A percentile compares a stretch with the other conserved stretches of the same genome.
Evolutionary conservation across 1,284 basidiomycete species (phyloP).

Genomic region (Wolfiporia cocos): DNA sequence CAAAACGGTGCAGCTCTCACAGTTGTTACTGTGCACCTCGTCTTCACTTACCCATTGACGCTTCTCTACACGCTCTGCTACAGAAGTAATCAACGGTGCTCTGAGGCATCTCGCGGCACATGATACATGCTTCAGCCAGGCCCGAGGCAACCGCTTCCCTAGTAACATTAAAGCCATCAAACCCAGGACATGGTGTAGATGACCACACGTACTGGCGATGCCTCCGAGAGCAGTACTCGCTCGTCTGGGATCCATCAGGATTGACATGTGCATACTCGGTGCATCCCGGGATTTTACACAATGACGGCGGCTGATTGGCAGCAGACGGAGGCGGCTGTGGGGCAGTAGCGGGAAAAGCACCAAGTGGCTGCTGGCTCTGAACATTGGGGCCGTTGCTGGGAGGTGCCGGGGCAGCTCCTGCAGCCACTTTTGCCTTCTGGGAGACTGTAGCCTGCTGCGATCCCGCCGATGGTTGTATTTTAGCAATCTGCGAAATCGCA

Average conservation of each 20-base stretch:
- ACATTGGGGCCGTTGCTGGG: neutral
- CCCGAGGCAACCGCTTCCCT: conserved; percentile 45
- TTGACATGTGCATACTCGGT: conserved; percentile 43
- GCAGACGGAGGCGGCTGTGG: neutral
- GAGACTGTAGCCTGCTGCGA: too few relatives aligned
- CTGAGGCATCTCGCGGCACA: conserved; percentile 47
- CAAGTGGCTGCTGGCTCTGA: neutral
- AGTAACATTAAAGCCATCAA: neutral
- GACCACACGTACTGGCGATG: conserved; percentile 41
- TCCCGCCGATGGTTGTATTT: too few relatives aligned
- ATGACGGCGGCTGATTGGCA: conserved; percentile 13
- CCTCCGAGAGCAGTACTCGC: conserved; percentile 44
- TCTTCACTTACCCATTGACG: conserved; percentile 35
- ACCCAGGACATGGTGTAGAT: neutral
- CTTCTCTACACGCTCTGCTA: conserved; percentile 40
- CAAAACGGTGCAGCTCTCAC: too few relatives aligned
- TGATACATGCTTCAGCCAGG: conserved; percentile 41
- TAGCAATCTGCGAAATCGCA: too few relatives aligned
- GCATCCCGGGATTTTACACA: conserved; percentile 45
- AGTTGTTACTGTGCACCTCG: neutral
- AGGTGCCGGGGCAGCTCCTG: neutral
- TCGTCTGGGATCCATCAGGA: conserved; percentile 33
- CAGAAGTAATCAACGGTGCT: conserved; percentile 48
- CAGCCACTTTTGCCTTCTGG: too few relatives aligned
- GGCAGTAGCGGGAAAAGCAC: neutral